Percentiles rank a stretch among this genome's conserved stretches.
phyloP scores from a whole-genome alignment of 2,329 filamentous ascomycete species.

The Ophiostoma quercus region DNA sequence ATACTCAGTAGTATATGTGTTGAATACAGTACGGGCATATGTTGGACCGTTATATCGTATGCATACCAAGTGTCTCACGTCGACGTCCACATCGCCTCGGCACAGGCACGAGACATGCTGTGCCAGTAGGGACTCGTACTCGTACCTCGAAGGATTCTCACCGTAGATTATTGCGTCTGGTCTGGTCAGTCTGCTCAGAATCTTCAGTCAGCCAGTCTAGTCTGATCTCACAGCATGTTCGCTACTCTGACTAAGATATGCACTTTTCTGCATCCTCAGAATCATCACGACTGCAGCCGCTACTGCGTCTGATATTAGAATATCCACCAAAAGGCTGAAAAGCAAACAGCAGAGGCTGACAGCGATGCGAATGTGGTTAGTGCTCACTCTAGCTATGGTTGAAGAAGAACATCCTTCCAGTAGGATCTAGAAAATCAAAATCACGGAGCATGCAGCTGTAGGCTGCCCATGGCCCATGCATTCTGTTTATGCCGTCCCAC shows the following conservation, averaged over 20 bases:
- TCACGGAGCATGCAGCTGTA: neutral
- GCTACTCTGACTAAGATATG: neutral
- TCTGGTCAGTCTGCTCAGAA: neutral
- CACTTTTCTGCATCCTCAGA: neutral
- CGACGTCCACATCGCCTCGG: neutral
- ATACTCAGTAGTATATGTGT: neutral
- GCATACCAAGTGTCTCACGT: slow-evolving; percentile 6
- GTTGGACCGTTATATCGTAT: neutral
- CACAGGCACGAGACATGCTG: slow-evolving; percentile 3
- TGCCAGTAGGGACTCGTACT: neutral
- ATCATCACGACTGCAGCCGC: slow-evolving; percentile 2
- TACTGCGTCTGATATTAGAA: neutral
- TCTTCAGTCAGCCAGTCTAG: neutral
- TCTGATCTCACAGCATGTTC: neutral
- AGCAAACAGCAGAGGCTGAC: slow-evolving; percentile 12
- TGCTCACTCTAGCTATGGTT: slow-evolving; percentile 27
- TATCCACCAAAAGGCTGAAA: slow-evolving; percentile 10
- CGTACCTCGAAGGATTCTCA: neutral
- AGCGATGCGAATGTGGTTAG: slow-evolving; percentile 40
- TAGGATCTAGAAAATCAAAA: neutral
- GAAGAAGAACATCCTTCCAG: slow-evolving; percentile 13
- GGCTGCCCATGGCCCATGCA: neutral
- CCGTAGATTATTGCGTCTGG: neutral
- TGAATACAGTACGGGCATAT: neutral
- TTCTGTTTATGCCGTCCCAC: neutral